These are phyloP conservation scores for Gracilaria domingensis DNA, from an alignment of 23 red algal species.

Conservation along the genomic window DNA sequence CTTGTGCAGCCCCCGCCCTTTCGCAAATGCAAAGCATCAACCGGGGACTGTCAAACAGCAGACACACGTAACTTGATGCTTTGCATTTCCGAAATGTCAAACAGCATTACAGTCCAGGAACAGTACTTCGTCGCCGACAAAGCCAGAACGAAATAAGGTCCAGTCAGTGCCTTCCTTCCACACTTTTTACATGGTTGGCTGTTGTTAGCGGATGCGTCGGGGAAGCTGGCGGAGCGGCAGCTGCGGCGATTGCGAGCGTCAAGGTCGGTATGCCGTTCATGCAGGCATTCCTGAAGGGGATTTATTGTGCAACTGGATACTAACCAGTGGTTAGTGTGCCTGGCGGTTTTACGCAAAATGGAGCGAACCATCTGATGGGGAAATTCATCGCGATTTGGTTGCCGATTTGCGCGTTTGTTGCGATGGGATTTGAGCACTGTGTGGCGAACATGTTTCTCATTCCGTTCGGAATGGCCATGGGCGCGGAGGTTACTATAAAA, in stretches of 20 bases:
- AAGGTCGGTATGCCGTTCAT: conserved; percentile 70
- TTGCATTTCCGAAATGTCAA: background rate
- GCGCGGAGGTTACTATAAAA: too few relatives aligned
- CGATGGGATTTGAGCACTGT: conserved; percentile 77
- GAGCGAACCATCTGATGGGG: conserved; percentile 42
- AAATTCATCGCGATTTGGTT: conserved; percentile 71
- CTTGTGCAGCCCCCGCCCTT: background rate
- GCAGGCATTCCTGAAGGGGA: conserved; percentile 49
- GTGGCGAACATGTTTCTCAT: conserved; percentile 90
- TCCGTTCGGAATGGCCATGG: conserved; percentile 74
- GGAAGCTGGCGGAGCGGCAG: conserved; percentile 33
- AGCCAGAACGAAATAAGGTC: too few relatives aligned
- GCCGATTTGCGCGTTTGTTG: conserved; percentile 71
- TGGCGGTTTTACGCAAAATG: conserved; percentile 42
- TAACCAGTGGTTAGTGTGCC: conserved; percentile 83
- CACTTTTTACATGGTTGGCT: conserved; percentile 49
- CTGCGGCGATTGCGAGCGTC: conserved; percentile 43
- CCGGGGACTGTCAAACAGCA: conserved; percentile 24
- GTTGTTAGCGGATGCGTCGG: conserved; percentile 40
- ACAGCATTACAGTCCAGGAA: background rate
- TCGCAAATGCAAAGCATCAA: background rate
- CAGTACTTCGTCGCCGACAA: too few relatives aligned
- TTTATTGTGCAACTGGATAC: conserved; percentile 86
- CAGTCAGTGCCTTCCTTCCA: too few relatives aligned
- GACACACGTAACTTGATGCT: background rate